Base-by-base conservation (phyloP, 2,329 filamentous ascomycete species). In the Colletotrichum eremochloae region DNA sequence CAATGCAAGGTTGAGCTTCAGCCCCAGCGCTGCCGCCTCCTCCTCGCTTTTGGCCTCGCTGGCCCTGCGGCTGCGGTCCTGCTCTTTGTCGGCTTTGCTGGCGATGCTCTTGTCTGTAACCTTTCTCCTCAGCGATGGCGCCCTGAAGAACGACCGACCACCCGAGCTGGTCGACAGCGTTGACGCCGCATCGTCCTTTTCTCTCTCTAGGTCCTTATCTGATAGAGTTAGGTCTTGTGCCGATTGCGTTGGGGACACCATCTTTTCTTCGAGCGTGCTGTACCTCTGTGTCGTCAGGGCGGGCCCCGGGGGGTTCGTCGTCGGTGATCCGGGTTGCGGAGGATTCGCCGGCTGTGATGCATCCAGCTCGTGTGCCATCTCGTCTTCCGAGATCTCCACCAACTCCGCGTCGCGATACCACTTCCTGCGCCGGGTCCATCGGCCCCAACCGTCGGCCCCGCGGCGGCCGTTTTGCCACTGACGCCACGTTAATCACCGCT, bases 361-460 rank as follows among this genome's bases (percentile, higher is more conserved):
- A 18, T 73, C 71, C 18, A 73, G 62, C 55, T 73, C 71, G 60
- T 75, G 74, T 60, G 71, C 67, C 36, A 58, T 55, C n/a, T 79
- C 81, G 11, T 75, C 65, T 31, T 68, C 84, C 78, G 18, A 84
- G 78, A 92, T 84, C 79, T 99, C 96, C 44, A 98, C 94, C 4
- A 99, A 89, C 83, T 99, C 96, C 12, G 96, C 96, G 79, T 98
- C 96, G 50, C 96, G 93, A 79, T 94, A 96, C 96, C 96, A 99
- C 83, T 98, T 98, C 74, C 96, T 86, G 31, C 96, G 90, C 18
- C 96, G 90, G 0, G 96, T 99, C 87, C 97, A 99, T 68, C 94
- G 91, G 52, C 94, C 94, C 96, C 96, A 99, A 65, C 95, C 94
- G 77, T 99, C 96, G 79, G 90, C 88, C 4, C 94, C 94, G 72